Evolutionary conservation across 306 rosid genomes (phyloP), one percentile per base, ranked within the genome.

Genomic region (Glycine soja): DNA sequence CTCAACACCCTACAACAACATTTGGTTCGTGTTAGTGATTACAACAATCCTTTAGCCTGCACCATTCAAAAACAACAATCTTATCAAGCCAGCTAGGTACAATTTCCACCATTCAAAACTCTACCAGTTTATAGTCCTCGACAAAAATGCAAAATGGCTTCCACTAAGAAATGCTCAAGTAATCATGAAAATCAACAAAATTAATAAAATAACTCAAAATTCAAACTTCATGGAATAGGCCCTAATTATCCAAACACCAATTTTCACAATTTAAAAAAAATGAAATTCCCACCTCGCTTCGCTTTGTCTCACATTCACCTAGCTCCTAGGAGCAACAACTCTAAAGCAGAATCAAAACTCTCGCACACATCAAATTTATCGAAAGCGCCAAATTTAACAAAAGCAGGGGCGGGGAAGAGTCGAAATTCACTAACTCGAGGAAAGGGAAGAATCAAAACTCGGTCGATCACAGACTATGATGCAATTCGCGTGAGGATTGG

Each of bases 381-480:
- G 13, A 52, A 58, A 50, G 78, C 51, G 69, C 78, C 52, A 10
- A 85, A 74, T 76, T 71, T 9, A 67, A 42, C 24, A 64, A 66
- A 72, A 47, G 75, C 10, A 16, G 48, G 52, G 10, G 76, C 48
- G 13, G 2, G 50, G 71, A 68, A 56, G 64, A 85, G 70, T 84
- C 15, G 4, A 43, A 54, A 76, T 69, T 82, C 30, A 68, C 88
- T 59, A 81, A 90, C 97, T 97, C 85, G 4, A 15, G 75, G 10
- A 63, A 75, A 70, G 43, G 59, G 38, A 43, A 48, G 42, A 87
- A 78, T 73, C 30, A 80, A 81, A 48, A 36, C 54, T 51, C 18
- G 65, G 50, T 71, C 81, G 86, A 85, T 80, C 88, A 78, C 56
- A n/a, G 63, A 51, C 40, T 0, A 12, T 10, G 15, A 30, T 4